Percentiles rank a stretch among this genome's conserved stretches.
These are phyloP conservation scores for Dacryopinax spathularia DNA, from an alignment of 768 basidiomycete species.

Conservation along the genomic window DNA sequence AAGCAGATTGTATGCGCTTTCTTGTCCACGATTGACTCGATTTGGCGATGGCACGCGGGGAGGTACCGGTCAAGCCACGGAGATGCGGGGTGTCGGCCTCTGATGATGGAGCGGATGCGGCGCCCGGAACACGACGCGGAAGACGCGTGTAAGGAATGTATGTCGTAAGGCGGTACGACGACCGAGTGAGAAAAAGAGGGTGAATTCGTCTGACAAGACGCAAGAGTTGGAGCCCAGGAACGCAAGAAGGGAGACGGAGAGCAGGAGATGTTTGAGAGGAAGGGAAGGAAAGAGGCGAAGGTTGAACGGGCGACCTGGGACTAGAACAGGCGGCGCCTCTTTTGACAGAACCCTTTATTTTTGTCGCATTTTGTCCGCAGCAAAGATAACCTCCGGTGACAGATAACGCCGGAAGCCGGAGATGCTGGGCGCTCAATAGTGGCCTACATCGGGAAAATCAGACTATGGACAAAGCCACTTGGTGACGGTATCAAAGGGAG, in stretches of 20 bases:
- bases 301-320: not conserved
- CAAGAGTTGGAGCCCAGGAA: not conserved
- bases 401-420: not conserved
- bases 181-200: not conserved
- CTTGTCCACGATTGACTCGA: not conserved
- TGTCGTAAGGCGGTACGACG: constrained; percentile 2
- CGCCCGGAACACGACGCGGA: not conserved
- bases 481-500: not conserved
- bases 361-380: not conserved
- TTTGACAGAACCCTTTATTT: not conserved
- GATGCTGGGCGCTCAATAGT: not conserved
- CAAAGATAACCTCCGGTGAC: not conserved
- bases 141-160: not conserved
- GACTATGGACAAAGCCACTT: not conserved
- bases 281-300: not conserved
- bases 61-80: not conserved
- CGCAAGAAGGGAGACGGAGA: not conserved
- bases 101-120: not conserved
- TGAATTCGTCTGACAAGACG: not conserved
- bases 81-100: not conserved
- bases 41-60: not conserved
- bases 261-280: not conserved
- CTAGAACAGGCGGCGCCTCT: not conserved
- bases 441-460: not conserved
- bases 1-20: too few species aligned